A percentile compares a stretch with the other conserved stretches of the same genome.
These are phyloP conservation scores for Protomyces macrosporus DNA, from an alignment of 1,139 yeast species.

Conservation along the genomic window DNA sequence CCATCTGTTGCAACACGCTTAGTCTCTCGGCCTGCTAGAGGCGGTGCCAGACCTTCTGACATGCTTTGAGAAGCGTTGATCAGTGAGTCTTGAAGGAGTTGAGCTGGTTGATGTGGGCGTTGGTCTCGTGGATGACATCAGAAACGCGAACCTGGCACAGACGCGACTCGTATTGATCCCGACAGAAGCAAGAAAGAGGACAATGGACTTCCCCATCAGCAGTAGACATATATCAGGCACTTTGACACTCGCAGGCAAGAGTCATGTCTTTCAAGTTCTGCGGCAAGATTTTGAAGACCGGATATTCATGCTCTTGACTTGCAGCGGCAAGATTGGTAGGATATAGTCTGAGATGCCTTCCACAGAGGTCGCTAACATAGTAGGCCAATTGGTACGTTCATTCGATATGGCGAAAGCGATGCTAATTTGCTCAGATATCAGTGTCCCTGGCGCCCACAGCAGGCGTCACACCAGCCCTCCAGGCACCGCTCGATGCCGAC, in stretches of 20 bases:
- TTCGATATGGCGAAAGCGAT: neutral
- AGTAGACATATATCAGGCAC: neutral
- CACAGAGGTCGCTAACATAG: neutral
- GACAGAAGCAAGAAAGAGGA: neutral
- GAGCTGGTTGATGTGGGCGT: neutral
- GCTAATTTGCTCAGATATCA: neutral
- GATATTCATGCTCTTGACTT: neutral
- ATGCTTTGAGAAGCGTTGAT: neutral
- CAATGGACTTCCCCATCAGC: neutral
- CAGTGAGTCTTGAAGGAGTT: neutral
- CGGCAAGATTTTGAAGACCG: neutral
- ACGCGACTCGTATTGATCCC: too few relatives aligned
- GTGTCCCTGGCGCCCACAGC: neutral
- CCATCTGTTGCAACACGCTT: neutral
- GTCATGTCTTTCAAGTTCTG: neutral
- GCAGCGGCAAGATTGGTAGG: neutral
- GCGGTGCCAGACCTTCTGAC: neutral
- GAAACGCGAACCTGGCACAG: too few relatives aligned
- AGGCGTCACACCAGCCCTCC: neutral
- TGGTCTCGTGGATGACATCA: neutral
- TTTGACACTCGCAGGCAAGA: neutral
- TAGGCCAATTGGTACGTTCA: neutral
- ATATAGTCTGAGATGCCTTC: too few relatives aligned
- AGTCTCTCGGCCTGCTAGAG: neutral
- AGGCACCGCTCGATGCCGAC: neutral